Percentiles rank a stretch among this genome's conserved stretches.
phyloP scores from a whole-genome alignment of 768 basidiomycete species.

The Hypsizygus marmoreus region DNA sequence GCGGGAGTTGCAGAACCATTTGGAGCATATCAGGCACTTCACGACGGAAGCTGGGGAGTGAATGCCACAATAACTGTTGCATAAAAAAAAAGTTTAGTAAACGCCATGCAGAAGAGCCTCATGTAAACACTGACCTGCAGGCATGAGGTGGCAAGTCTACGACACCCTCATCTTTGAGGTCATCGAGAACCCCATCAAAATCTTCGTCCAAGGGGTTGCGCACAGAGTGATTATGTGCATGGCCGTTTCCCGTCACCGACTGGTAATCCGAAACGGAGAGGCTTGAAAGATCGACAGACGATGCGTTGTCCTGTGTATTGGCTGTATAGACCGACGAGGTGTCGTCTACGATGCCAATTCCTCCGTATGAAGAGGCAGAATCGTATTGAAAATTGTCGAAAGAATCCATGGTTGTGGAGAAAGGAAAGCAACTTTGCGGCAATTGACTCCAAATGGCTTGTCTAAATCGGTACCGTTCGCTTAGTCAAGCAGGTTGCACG shows the following conservation, averaged over 20 bases:
- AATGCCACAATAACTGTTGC: conserved; percentile 90
- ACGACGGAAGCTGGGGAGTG: conserved; percentile 97
- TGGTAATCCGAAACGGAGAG: conserved; percentile 72
- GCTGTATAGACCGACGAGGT: conserved; percentile 81
- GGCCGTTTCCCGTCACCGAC: conserved; percentile 42
- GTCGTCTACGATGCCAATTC: conserved; percentile 72
- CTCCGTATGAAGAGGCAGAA: conserved; percentile 80
- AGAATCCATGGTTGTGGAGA: conserved; percentile 60
- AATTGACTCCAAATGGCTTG: conserved; percentile 14
- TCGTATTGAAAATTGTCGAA: conserved; percentile 89
- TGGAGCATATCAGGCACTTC: conserved; percentile 87
- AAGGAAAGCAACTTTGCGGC: conserved; percentile 3
- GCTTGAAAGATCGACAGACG: conserved; percentile 64
- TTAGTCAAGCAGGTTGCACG: conserved; percentile 9
- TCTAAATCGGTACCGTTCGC: conserved; percentile 3
- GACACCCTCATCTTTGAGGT: conserved; percentile 78
- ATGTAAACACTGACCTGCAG: conserved; percentile 71
- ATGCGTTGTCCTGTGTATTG: conserved; percentile 60
- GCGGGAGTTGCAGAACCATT: conserved; percentile 99
- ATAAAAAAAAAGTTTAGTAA: conserved; percentile 16
- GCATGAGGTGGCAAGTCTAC: conserved; percentile 90
- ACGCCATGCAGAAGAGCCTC: conserved; percentile 8
- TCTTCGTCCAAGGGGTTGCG: conserved; percentile 67
- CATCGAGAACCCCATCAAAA: conserved; percentile 87
- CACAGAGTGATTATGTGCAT: conserved; percentile 33